A percentile compares a stretch with the other conserved stretches of the same genome.
Conservation (phyloP, 352 stramenopile genomes). For the Phytopythium delawarense region DNA sequence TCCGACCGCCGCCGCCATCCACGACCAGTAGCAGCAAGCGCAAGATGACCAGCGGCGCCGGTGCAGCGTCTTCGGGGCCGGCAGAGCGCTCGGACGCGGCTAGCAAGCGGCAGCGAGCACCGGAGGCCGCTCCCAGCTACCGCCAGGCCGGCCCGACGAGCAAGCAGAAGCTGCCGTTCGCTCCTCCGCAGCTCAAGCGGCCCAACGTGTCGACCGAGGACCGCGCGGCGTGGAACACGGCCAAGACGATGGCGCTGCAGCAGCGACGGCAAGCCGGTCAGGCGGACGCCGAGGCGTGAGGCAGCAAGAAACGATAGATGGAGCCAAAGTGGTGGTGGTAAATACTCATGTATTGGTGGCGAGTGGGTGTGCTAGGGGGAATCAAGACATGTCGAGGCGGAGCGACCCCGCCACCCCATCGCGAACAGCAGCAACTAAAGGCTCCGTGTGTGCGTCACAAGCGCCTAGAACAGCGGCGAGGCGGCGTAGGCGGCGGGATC, state of each 20-base stretch:
- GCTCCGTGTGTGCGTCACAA: background rate
- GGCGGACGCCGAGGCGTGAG: background rate
- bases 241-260: slow-evolving; percentile 51
- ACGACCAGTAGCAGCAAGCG: slow-evolving; percentile 2
- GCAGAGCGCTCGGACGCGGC: slow-evolving; percentile 1
- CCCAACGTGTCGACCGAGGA: slow-evolving; percentile 76
- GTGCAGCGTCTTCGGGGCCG: background rate
- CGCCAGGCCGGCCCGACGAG: slow-evolving; percentile 4
- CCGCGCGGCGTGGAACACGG: slow-evolving; percentile 62
- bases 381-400: background rate
- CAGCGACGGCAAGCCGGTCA: slow-evolving; percentile 23
- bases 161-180: slow-evolving; percentile 39
- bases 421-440: background rate
- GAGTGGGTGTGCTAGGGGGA: background rate
- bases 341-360: slow-evolving; percentile 1
- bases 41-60: background rate
- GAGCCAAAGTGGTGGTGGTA: background rate
- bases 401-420: background rate
- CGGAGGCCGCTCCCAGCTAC: background rate
- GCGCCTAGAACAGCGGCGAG: slow-evolving; percentile 48
- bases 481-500: slow-evolving; percentile 10
- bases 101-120: slow-evolving; percentile 14
- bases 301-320: background rate
- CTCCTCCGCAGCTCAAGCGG: slow-evolving; percentile 56
- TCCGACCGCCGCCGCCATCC: background rate